Evolutionary conservation across 2,329 filamentous ascomycete genomes (phyloP).

Genomic region (Fusarium sp.): DNA sequence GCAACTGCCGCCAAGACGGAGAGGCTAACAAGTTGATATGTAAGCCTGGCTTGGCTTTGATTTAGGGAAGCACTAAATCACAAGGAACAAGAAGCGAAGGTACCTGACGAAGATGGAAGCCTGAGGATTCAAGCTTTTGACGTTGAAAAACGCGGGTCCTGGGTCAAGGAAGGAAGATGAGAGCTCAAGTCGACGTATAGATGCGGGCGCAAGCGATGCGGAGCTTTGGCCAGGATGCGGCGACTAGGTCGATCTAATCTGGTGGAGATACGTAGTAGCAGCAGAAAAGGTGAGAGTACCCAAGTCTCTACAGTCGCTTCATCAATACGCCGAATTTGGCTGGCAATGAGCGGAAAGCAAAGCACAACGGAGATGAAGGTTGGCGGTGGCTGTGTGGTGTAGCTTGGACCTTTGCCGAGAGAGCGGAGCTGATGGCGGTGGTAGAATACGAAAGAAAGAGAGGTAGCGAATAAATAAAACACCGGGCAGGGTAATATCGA

Average conservation of each 20-base stretch:
- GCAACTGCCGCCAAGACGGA: slow-evolving; percentile 39
- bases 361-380: neutral
- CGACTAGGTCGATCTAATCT: slow-evolving; percentile 20
- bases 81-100: slow-evolving; percentile 8
- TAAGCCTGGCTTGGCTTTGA: slow-evolving; percentile 40
- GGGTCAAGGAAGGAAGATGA: slow-evolving; percentile 7
- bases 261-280: slow-evolving; percentile 1
- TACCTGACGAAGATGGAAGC: neutral
- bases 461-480: slow-evolving; percentile 19
- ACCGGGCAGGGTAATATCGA: neutral
- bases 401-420: slow-evolving; percentile 15
- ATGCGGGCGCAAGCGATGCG: slow-evolving; percentile 11
- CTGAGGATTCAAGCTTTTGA: slow-evolving; percentile 18
- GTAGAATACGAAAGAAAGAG: slow-evolving; percentile 14
- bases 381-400: slow-evolving; percentile 27
- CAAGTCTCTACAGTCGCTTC: slow-evolving; percentile 7
- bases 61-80: slow-evolving; percentile 31
- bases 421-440: slow-evolving; percentile 22
- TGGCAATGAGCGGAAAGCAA: neutral
- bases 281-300: slow-evolving; percentile 1
- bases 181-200: slow-evolving; percentile 10
- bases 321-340: slow-evolving; percentile 5
- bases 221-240: slow-evolving; percentile 8
- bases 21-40: slow-evolving; percentile 28
- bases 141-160: slow-evolving; percentile 21